These are phyloP conservation scores for Epichloe hybrida DNA, from an alignment of 2,329 filamentous ascomycete species.

Conservation along the genomic window DNA sequence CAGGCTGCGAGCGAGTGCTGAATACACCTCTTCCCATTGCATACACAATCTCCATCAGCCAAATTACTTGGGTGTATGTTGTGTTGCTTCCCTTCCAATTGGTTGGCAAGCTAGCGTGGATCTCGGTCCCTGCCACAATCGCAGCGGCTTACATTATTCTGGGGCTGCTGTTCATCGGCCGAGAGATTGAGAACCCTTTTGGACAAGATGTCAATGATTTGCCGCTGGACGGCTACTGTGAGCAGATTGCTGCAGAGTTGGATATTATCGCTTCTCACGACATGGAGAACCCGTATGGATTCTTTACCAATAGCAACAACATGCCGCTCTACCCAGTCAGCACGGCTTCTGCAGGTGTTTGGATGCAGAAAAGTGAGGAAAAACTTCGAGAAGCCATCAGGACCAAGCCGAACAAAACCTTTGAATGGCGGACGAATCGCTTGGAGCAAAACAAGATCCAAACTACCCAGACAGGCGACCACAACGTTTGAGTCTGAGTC, in stretches of 20 bases:
- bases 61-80: conserved; percentile 79
- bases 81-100: conserved; percentile 74
- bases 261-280: conserved; percentile 53
- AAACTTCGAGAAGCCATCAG: conserved; percentile 25
- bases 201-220: conserved; percentile 74
- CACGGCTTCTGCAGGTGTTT: conserved; percentile 22
- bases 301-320: conserved; percentile 26
- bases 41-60: conserved; percentile 72
- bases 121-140: conserved; percentile 65
- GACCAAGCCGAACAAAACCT: conserved; percentile 25
- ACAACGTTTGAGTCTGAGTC: conserved; percentile 1
- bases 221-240: conserved; percentile 62
- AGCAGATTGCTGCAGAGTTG: conserved; percentile 59
- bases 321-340: conserved; percentile 44
- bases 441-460: background rate
- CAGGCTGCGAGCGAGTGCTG: conserved; percentile 62
- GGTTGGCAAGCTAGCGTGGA: conserved; percentile 47
- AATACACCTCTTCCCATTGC: conserved; percentile 72
- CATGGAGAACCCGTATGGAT: conserved; percentile 17
- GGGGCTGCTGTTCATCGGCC: conserved; percentile 58
- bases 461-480: background rate
- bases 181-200: conserved; percentile 77
- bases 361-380: conserved; percentile 28
- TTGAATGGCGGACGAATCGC: conserved; percentile 16
- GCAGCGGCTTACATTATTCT: conserved; percentile 71